A percentile compares a stretch with the other conserved stretches of the same genome.
Evolutionary conservation across 768 basidiomycete species (phyloP).

Genomic region (Russula earlei): DNA sequence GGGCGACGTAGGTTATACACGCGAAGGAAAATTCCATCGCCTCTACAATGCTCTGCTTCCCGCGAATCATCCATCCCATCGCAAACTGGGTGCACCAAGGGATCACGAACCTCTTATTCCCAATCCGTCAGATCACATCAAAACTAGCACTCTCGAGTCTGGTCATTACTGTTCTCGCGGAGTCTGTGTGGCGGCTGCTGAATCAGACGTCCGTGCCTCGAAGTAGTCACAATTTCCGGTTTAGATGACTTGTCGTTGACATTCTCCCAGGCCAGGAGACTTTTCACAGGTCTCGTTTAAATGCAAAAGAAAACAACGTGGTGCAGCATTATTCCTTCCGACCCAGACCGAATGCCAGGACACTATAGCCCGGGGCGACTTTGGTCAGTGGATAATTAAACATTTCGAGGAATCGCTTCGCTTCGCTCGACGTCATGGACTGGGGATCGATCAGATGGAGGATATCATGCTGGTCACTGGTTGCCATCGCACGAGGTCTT

Average conservation of each 20-base stretch:
- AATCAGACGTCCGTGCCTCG: background rate
- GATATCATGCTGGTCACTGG: background rate
- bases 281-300: background rate
- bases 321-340: background rate
- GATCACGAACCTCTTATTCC: background rate
- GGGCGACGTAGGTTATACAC: slow-evolving; percentile 20
- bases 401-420: background rate
- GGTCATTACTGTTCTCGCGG: background rate
- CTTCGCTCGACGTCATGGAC: background rate
- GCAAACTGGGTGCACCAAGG: slow-evolving; percentile 1
- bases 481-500: background rate
- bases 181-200: background rate
- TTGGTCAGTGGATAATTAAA: background rate
- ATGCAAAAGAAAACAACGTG: background rate
- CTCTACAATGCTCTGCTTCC: slow-evolving; percentile 17
- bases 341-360: background rate
- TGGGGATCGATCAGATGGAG: background rate
- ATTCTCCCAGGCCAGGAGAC: background rate
- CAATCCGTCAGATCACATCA: background rate
- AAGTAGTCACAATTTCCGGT: background rate
- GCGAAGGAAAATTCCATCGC: slow-evolving; percentile 17
- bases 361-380: background rate
- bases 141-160: background rate
- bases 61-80: background rate
- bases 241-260: background rate